phyloP scores from a whole-genome alignment of 176 grass and related monocot species.

The Echinochloa phyllopogon region DNA sequence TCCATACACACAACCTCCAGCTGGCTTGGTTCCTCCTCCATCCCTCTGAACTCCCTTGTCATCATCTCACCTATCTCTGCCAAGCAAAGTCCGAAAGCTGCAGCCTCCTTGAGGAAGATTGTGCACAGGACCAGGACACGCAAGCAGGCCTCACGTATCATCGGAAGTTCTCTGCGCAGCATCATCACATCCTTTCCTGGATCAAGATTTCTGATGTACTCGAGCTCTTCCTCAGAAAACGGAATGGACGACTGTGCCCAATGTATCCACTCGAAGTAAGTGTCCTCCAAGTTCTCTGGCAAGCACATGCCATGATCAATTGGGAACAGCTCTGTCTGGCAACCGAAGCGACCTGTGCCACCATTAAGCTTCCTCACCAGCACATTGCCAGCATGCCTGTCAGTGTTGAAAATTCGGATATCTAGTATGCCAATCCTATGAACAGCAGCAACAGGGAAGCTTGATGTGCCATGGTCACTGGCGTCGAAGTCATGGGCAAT shows the following conservation, averaged over 20 bases:
- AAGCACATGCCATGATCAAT: slow-evolving; percentile 78
- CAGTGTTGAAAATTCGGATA: slow-evolving; percentile 88
- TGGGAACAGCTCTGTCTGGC: slow-evolving; percentile 69
- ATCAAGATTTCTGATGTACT: slow-evolving; percentile 67
- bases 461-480: slow-evolving; percentile 75
- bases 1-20: slow-evolving; percentile 73
- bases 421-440: slow-evolving; percentile 85
- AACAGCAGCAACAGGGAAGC: slow-evolving; percentile 74
- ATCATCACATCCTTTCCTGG: slow-evolving; percentile 50
- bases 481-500: slow-evolving; percentile 77
- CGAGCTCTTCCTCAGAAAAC: slow-evolving; percentile 72
- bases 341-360: slow-evolving; percentile 63
- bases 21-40: slow-evolving; percentile 73
- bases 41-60: slow-evolving; percentile 66
- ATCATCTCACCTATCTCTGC: slow-evolving; percentile 77
- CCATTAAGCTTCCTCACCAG: slow-evolving; percentile 67
- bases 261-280: slow-evolving; percentile 81
- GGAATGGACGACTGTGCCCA: slow-evolving; percentile 70
- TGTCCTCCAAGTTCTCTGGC: slow-evolving; percentile 78
- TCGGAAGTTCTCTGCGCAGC: slow-evolving; percentile 58
- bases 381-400: slow-evolving; percentile 81
- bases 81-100: slow-evolving; percentile 62
- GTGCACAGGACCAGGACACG: slow-evolving; percentile 63
- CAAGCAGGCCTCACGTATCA: slow-evolving; percentile 74
- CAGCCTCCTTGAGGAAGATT: slow-evolving; percentile 69